These are phyloP conservation scores for Acer saccharum DNA, from an alignment of 345 rosid genomes.

Conservation along the genomic window DNA sequence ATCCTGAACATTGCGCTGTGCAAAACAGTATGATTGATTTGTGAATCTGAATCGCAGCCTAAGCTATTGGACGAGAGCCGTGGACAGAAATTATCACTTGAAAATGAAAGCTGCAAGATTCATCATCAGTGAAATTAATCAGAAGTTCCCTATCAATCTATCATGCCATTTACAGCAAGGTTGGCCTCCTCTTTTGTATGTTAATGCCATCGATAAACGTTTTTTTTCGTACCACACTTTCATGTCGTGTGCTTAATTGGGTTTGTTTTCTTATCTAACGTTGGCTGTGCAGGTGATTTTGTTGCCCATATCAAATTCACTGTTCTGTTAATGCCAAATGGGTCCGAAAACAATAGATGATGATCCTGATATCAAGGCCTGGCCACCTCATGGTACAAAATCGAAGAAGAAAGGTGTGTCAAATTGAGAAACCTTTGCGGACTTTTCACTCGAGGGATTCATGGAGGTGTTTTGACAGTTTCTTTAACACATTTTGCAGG, in stretches of 20 bases:
- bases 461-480: too few relatives aligned
- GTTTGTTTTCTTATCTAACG: background rate
- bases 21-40: too few relatives aligned
- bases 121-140: constrained; percentile 87
- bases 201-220: background rate
- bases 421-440: too few relatives aligned
- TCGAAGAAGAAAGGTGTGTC: constrained; percentile 89
- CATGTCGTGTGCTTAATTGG: background rate
- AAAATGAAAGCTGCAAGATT: constrained; percentile 98
- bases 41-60: constrained; percentile 56
- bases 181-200: constrained; percentile 16
- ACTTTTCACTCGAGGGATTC: too few relatives aligned
- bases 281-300: constrained; percentile 56
- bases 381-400: constrained; percentile 86
- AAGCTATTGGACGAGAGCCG: constrained; percentile 91
- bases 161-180: constrained; percentile 93
- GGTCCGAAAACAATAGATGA: constrained; percentile 69
- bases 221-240: background rate
- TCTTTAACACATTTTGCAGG: background rate
- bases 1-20: background rate
- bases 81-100: constrained; percentile 76
- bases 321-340: constrained; percentile 91
- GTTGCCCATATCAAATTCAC: constrained; percentile 95
- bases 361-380: constrained; percentile 91
- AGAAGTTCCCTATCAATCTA: constrained; percentile 69